Evolutionary conservation across 805 yeast genomes (phyloP).

Genomic region (Schwanniomyces occidentalis): DNA sequence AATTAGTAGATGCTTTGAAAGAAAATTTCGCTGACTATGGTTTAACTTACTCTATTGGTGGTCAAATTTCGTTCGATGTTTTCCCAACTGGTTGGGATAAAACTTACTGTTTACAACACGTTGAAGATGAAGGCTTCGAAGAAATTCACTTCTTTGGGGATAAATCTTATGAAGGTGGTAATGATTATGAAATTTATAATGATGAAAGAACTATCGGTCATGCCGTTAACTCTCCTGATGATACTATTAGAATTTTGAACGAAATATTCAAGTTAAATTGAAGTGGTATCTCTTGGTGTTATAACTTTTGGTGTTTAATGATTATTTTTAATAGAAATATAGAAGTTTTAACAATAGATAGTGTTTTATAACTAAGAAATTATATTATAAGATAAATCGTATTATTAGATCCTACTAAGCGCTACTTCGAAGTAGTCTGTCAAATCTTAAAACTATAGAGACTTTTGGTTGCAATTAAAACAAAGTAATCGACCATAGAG

Average conservation of each 20-base stretch:
- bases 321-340: no score
- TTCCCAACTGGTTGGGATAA: constrained; percentile 99
- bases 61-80: constrained; percentile 98
- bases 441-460: no score
- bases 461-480: no score
- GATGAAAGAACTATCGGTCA: constrained; percentile 96
- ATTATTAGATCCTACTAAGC: no score
- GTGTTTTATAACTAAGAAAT: no score
- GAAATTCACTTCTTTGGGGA: constrained; percentile 98
- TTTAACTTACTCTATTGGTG: constrained; percentile 97
- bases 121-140: constrained; percentile 78
- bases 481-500: no score
- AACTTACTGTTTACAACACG: constrained; percentile 95
- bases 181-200: constrained; percentile 93
- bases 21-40: constrained; percentile 79
- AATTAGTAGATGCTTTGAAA: constrained; percentile 81
- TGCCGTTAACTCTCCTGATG: constrained; percentile 85
- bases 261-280: constrained; percentile 66
- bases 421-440: no score
- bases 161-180: constrained; percentile 96
- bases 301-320: no score
- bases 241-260: constrained; percentile 81
- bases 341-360: no score
- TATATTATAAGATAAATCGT: no score
- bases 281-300: no score